A percentile compares a stretch with the other conserved stretches of the same genome.
Evolutionary conservation across 352 stramenopile species (phyloP).

Genomic region (Globisporangium ultimum): DNA sequence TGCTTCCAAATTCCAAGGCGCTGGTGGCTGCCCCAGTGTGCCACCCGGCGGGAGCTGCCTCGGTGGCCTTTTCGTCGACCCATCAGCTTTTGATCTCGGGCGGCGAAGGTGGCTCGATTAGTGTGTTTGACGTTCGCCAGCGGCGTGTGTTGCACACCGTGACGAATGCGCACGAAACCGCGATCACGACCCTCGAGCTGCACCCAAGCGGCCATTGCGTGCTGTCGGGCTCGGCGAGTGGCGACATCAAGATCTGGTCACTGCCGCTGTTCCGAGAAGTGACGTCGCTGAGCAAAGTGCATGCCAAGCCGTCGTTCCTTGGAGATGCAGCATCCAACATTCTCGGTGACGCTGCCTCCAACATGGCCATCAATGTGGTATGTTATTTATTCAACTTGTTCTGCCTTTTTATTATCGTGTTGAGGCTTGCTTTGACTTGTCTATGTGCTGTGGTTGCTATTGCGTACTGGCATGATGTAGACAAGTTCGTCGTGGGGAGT

Average conservation of each 20-base stretch:
- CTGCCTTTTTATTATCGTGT: background rate
- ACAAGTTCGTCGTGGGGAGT: slow-evolving; percentile 83
- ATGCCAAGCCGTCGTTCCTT: slow-evolving; percentile 79
- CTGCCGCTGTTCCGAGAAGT: slow-evolving; percentile 83
- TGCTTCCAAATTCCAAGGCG: slow-evolving; percentile 69
- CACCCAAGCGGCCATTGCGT: slow-evolving; percentile 80
- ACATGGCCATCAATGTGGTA: slow-evolving; percentile 86
- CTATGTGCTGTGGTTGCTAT: slow-evolving; percentile 1
- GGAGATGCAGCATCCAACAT: slow-evolving; percentile 74
- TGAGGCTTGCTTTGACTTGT: background rate
- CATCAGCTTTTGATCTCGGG: slow-evolving; percentile 85
- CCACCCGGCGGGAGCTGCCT: slow-evolving; percentile 71
- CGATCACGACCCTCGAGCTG: slow-evolving; percentile 77
- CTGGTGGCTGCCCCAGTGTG: slow-evolving; percentile 66
- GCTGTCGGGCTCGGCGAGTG: slow-evolving; percentile 76
- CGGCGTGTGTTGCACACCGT: slow-evolving; percentile 84
- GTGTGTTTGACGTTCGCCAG: slow-evolving; percentile 84
- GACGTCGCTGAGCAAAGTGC: slow-evolving; percentile 65
- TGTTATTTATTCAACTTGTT: slow-evolving; percentile 18
- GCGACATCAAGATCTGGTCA: slow-evolving; percentile 88
- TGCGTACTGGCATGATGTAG: slow-evolving; percentile 18
- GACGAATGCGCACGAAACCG: slow-evolving; percentile 79
- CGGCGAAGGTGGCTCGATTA: slow-evolving; percentile 72
- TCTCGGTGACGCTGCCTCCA: slow-evolving; percentile 74
- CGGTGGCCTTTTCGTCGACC: slow-evolving; percentile 69